Evolutionary conservation across 2,329 filamentous ascomycete genomes (phyloP), one percentile per base, ranked within the genome.

Genomic region (Fusarium circinatum): DNA sequence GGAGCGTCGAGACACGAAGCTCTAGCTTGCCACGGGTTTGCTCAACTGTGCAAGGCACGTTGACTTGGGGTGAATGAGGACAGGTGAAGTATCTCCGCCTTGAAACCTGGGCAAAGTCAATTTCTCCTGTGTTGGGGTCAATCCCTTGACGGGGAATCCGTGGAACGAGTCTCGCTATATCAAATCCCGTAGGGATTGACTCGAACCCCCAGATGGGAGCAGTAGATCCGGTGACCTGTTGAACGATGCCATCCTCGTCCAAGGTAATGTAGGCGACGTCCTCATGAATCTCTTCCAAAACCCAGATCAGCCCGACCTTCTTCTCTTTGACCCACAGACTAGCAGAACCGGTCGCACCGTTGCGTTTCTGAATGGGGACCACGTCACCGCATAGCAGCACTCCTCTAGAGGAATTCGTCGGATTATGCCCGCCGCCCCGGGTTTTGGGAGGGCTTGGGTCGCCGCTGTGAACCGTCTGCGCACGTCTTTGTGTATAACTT

Each of bases 251-350:
- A 34, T 94, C 91, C 64, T 95, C 92, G 79, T 97, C 93, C 26
- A 97, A 87, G 17, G 86, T 88, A 48, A 99, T 83, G 69, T 90
- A 89, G 8, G 94, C 95, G 44, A 96, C 92, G 80, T 99, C 95
- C 83, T 99, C 96, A 62, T 96, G 94, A 69, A 99, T 98, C 83
- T 99, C 96, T 81, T 99, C 96, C 5, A 99, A 84, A 14, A 99
- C 96, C 96, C 96, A 99, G 68, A 99, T 98, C 68, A 99, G 84
- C 15, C 96, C 95, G 59, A 94, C 91, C 55, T 92, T 90, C 83
- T 99, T 99, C 82, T 99, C 96, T 85, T 99, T 99, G 8, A 99
- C 96, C 96, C 96, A 99, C 44, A 99, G 85, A 82, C 95, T 98
- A 42, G 96, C 96, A 65, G 96, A 95, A 5, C 96, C 96, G 9